Evolutionary conservation across 805 yeast genomes (phyloP).

Genomic region (Groenewaldozyma salmanticensis): DNA sequence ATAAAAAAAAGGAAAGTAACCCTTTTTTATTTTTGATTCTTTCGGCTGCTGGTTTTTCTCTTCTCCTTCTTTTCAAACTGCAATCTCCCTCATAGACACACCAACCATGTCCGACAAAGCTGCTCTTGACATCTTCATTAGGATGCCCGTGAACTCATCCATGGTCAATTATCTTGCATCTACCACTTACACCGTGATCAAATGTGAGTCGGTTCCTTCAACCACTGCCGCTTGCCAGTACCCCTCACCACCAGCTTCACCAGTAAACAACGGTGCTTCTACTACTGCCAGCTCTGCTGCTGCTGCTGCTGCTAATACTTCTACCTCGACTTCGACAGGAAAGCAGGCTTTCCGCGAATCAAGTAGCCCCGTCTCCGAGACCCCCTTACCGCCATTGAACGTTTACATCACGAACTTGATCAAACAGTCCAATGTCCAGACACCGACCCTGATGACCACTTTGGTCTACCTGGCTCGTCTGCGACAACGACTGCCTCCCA

Average conservation of each 20-base stretch:
- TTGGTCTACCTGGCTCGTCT: constrained; percentile 73
- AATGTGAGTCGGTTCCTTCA: constrained; percentile 24
- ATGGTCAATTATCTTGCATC: constrained; percentile 36
- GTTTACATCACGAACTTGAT: constrained; percentile 65
- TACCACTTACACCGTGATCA: constrained; percentile 30
- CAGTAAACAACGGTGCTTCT: constrained; percentile 1
- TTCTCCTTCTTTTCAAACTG: not conserved
- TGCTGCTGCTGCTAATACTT: constrained; percentile 8
- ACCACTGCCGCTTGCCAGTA: constrained; percentile 9
- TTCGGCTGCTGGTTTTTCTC: not conserved
- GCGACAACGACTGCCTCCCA: constrained; percentile 68
- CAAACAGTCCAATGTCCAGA: constrained; percentile 79
- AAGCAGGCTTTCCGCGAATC: not conserved
- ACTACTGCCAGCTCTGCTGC: constrained; percentile 11
- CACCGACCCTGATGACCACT: constrained; percentile 91
- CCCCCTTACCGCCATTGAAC: constrained; percentile 22
- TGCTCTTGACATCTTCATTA: constrained; percentile 33
- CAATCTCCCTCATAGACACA: not conserved
- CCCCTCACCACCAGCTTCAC: constrained; percentile 12
- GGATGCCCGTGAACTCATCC: constrained; percentile 31
- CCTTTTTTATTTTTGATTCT: not conserved
- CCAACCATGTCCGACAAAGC: constrained; percentile 22
- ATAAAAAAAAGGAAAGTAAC: not conserved
- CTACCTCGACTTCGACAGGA: constrained; percentile 11
- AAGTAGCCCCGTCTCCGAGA: not conserved